A percentile compares a stretch with the other conserved stretches of the same genome.
Conservation (phyloP, 179 eudicot species). For the Pouteria campechiana region DNA sequence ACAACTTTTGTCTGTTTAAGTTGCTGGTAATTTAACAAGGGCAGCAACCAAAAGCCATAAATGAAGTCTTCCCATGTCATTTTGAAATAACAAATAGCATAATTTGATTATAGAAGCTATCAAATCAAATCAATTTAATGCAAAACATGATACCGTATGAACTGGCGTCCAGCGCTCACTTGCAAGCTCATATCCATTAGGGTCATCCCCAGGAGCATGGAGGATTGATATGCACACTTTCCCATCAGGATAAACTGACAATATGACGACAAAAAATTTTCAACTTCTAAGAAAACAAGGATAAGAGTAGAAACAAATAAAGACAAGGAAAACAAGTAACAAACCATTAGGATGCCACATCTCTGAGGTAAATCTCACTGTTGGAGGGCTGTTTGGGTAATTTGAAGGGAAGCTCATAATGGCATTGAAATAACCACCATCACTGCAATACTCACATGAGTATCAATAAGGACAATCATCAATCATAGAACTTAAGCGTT, state of each 20-base stretch:
- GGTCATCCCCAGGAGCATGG: conserved; percentile 51
- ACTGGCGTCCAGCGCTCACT: conserved; percentile 55
- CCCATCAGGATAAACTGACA: conserved; percentile 40
- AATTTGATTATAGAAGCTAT: too few relatives aligned
- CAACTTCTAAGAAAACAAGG: neutral
- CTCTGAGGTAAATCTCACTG: conserved; percentile 45
- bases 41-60: too few relatives aligned
- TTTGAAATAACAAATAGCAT: too few relatives aligned
- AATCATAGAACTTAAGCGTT: too few relatives aligned
- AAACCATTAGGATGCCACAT: conserved; percentile 58
- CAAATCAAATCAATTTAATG: neutral
- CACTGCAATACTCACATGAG: conserved; percentile 31
- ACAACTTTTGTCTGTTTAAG: too few relatives aligned
- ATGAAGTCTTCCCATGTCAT: too few relatives aligned
- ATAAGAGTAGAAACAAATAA: neutral
- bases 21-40: too few relatives aligned
- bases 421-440: conserved; percentile 48
- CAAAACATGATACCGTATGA: conserved; percentile 26
- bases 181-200: conserved; percentile 43
- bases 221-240: conserved; percentile 47
- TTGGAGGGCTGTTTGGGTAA: conserved; percentile 50
- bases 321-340: neutral
- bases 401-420: conserved; percentile 40
- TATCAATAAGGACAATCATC: too few relatives aligned
- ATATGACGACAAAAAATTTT: conserved; percentile 3